These are phyloP conservation scores for Rubia peregrina DNA, from an alignment of 305 asterid species.

Conservation along the genomic window DNA sequence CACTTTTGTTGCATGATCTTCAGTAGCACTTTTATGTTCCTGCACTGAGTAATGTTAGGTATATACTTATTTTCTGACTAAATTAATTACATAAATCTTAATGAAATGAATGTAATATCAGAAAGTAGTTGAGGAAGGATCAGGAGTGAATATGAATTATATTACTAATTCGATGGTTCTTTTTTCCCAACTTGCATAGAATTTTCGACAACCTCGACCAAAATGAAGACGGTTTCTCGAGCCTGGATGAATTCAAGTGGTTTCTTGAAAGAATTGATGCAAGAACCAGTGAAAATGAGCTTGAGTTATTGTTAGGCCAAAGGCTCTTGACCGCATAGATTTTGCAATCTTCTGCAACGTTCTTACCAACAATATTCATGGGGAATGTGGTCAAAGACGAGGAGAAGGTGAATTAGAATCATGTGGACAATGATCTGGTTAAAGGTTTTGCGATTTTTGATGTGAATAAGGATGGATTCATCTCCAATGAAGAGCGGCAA, in stretches of 20 bases:
- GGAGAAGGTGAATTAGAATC: not conserved
- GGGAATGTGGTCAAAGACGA: too few relatives aligned
- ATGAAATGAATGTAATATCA: too few relatives aligned
- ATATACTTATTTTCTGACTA: too few relatives aligned
- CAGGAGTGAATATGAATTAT: too few relatives aligned
- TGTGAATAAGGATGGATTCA: slow-evolving; percentile 23
- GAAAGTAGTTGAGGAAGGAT: too few relatives aligned
- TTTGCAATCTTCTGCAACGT: slow-evolving; percentile 18
- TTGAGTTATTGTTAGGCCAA: slow-evolving; percentile 17
- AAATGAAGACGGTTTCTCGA: slow-evolving; percentile 18
- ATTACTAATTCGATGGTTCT: too few relatives aligned
- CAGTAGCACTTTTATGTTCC: too few relatives aligned
- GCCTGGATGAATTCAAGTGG: slow-evolving; percentile 19
- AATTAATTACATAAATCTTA: too few relatives aligned
- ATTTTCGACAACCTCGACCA: slow-evolving; percentile 22
- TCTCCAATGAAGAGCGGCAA: slow-evolving; percentile 20
- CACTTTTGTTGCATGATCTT: too few relatives aligned
- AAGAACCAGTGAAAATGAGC: slow-evolving; percentile 14
- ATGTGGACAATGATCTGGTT: slow-evolving; percentile 15
- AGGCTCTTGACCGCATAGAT: slow-evolving; percentile 15
- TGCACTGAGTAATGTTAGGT: too few relatives aligned
- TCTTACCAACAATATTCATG: not conserved
- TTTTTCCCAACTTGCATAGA: not conserved
- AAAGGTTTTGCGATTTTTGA: slow-evolving; percentile 22
- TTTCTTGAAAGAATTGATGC: slow-evolving; percentile 14